These are phyloP conservation scores for Metarhizium guizhouense DNA, from an alignment of 2,329 filamentous ascomycete genomes.

Conservation along the genomic window DNA sequence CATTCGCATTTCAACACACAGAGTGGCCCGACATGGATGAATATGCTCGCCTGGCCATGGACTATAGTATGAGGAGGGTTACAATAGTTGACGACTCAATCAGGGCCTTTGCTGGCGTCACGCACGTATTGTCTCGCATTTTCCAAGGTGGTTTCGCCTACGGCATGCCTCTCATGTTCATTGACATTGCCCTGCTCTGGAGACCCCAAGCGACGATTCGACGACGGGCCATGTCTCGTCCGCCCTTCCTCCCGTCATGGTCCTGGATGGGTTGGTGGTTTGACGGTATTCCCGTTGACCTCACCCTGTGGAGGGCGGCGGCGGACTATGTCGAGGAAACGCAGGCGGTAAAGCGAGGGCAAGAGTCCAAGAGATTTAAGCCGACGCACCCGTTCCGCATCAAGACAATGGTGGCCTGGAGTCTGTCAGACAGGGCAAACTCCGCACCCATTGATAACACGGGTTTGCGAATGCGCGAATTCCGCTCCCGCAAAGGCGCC, in stretches of 20 bases:
- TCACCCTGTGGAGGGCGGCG: conserved; percentile 32
- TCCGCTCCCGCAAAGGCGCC: conserved; percentile 23
- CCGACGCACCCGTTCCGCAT: conserved; percentile 29
- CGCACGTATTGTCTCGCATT: conserved; percentile 29
- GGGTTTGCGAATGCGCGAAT: conserved; percentile 30
- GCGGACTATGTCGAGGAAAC: conserved; percentile 34
- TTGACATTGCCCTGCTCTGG: conserved; percentile 36
- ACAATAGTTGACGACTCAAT: conserved; percentile 32
- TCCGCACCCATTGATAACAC: conserved; percentile 26
- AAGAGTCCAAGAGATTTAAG: conserved; percentile 25
- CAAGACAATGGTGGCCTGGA: conserved; percentile 28
- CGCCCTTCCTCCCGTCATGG: conserved; percentile 34
- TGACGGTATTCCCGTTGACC: conserved; percentile 32
- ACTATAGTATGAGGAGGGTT: conserved; percentile 31
- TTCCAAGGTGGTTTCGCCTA: conserved; percentile 35
- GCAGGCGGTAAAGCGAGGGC: conserved; percentile 19
- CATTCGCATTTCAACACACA: conserved; percentile 29
- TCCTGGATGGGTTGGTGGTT: conserved; percentile 41
- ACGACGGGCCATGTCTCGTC: conserved; percentile 24
- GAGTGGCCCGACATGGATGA: conserved; percentile 38
- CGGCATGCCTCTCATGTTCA: conserved; percentile 37
- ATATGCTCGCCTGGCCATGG: conserved; percentile 33
- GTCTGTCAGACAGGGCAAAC: conserved; percentile 28
- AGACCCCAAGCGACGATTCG: conserved; percentile 33
- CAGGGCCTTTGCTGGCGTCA: conserved; percentile 33